phyloP scores from a whole-genome alignment of 2,329 filamentous ascomycete genomes.

The Cordyceps militaris region DNA sequence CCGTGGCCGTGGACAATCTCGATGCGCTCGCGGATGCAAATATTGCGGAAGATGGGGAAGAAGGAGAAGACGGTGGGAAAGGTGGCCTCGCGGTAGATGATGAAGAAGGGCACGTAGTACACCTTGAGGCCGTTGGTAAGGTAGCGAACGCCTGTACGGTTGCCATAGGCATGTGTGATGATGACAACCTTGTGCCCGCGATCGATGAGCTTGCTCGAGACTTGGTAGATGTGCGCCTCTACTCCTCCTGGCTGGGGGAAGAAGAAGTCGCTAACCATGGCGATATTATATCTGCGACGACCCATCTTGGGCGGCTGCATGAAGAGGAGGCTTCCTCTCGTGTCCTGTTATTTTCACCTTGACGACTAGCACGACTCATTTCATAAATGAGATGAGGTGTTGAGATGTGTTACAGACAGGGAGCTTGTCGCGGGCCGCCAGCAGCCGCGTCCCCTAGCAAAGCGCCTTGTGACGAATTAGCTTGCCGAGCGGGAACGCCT shows the following conservation, averaged over 20 bases:
- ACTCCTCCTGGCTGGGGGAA: conserved; percentile 95
- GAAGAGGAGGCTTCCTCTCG: conserved; percentile 1
- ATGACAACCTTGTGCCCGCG: conserved; percentile 97
- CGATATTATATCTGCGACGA: conserved; percentile 58
- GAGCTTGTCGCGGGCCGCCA: background rate
- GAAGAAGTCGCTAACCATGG: conserved; percentile 99
- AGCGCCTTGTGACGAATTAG: too few relatives aligned
- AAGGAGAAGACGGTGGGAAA: conserved; percentile 98
- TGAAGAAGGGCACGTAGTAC: conserved; percentile 92
- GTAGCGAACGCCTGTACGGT: conserved; percentile 85
- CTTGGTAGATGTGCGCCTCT: conserved; percentile 97
- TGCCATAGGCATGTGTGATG: conserved; percentile 91
- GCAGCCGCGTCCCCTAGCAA: background rate
- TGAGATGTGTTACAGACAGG: background rate
- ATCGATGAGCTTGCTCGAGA: conserved; percentile 93
- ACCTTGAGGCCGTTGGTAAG: conserved; percentile 97
- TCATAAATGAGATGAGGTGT: background rate
- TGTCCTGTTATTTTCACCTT: background rate
- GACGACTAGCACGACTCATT: background rate
- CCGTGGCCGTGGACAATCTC: conserved; percentile 98
- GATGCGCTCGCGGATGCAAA: conserved; percentile 87
- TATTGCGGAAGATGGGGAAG: conserved; percentile 96
- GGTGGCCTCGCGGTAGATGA: conserved; percentile 88
- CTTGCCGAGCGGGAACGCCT: background rate
- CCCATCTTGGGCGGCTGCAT: conserved; percentile 34